These are phyloP conservation scores for Gnaphalium uliginosum DNA, from an alignment of 129 eudicot species.

Conservation along the genomic window DNA sequence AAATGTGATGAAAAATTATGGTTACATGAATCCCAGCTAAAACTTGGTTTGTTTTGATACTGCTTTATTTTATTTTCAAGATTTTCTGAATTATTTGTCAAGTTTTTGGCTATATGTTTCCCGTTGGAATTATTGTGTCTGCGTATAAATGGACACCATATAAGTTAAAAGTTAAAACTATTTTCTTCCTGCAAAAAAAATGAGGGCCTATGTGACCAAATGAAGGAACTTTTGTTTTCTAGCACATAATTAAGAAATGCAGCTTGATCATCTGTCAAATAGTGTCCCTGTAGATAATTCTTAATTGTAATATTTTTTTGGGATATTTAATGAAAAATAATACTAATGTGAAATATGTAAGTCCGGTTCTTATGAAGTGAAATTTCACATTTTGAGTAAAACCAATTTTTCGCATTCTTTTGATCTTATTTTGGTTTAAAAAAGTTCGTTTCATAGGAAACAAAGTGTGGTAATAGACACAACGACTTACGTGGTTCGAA, in stretches of 20 bases:
- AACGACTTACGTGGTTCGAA: too few relatives aligned
- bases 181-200: not conserved
- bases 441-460: not conserved
- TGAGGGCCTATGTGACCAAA: slow-evolving; percentile 8
- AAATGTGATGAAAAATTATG: slow-evolving; percentile 76
- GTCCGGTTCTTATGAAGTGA: not conserved
- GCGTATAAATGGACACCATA: slow-evolving; percentile 10
- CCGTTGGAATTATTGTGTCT: slow-evolving; percentile 19
- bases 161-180: not conserved
- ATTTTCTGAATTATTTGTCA: not conserved
- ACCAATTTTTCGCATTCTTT: too few relatives aligned
- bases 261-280: slow-evolving; percentile 19
- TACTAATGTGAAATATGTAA: not conserved
- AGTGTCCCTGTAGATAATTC: not conserved
- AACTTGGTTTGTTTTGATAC: too few relatives aligned
- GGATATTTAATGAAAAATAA: slow-evolving; percentile 6
- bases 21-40: slow-evolving; percentile 31
- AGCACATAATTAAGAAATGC: slow-evolving; percentile 5
- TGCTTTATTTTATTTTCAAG: slow-evolving; percentile 12
- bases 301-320: not conserved
- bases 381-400: too few relatives aligned
- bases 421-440: not conserved
- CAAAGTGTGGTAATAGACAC: too few relatives aligned
- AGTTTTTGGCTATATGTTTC: slow-evolving; percentile 18
- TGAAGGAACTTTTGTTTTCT: slow-evolving; percentile 23